Evolutionary conservation across 208 protist species (phyloP).

Genomic region (Blastocrithidia nonstop): DNA sequence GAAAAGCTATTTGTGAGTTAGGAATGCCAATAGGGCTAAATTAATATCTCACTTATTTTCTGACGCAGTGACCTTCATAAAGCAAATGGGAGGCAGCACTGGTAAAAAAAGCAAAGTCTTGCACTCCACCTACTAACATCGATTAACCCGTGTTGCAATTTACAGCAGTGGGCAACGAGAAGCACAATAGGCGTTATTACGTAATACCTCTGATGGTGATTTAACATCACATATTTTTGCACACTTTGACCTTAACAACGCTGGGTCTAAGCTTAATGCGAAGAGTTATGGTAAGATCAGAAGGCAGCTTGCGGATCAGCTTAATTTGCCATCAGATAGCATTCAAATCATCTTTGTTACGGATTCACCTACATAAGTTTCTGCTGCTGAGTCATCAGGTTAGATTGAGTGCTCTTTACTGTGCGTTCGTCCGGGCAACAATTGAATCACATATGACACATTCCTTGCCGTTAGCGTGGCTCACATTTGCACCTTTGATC

Average conservation of each 20-base stretch:
- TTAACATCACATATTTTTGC: slow-evolving; percentile 43
- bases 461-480: slow-evolving; percentile 17
- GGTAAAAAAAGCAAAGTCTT: too few relatives aligned
- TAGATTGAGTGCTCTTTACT: slow-evolving; percentile 21
- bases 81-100: not conserved
- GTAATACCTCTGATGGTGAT: slow-evolving; percentile 39
- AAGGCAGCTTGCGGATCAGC: slow-evolving; percentile 7
- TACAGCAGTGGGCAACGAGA: slow-evolving; percentile 56
- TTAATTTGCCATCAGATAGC: slow-evolving; percentile 5
- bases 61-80: slow-evolving; percentile 21
- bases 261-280: slow-evolving; percentile 44
- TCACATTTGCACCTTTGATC: slow-evolving; percentile 20
- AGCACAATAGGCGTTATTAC: slow-evolving; percentile 67
- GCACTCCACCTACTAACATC: not conserved
- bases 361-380: slow-evolving; percentile 30
- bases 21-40: slow-evolving; percentile 6
- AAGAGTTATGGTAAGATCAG: slow-evolving; percentile 54
- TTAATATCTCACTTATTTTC: slow-evolving; percentile 13
- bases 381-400: slow-evolving; percentile 27
- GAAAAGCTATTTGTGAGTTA: slow-evolving; percentile 43
- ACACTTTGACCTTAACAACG: slow-evolving; percentile 63
- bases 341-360: slow-evolving; percentile 45
- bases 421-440: slow-evolving; percentile 26
- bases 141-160: slow-evolving; percentile 31
- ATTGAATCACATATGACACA: slow-evolving; percentile 23